Evolutionary conservation across 2,329 filamentous ascomycete species (phyloP).

Genomic region (Cladosporium halotolerans): DNA sequence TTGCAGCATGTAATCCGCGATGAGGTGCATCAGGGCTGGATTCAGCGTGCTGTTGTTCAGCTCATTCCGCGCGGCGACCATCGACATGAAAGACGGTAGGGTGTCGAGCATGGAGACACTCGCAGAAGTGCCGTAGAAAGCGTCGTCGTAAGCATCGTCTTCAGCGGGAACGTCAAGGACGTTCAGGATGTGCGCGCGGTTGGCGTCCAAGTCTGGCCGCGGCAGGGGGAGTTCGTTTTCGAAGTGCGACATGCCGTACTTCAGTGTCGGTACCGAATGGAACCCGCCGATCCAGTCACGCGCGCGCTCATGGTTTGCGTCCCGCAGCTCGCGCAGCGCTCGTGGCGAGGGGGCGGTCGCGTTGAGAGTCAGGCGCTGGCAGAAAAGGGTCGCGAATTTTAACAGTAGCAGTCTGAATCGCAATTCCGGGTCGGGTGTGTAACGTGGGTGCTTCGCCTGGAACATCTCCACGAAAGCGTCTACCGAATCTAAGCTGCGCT

Average conservation of each 20-base stretch:
- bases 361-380: slow-evolving; percentile 34
- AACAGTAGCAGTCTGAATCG: slow-evolving; percentile 45
- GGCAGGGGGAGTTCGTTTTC: slow-evolving; percentile 15
- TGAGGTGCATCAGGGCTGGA: slow-evolving; percentile 40
- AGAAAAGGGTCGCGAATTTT: slow-evolving; percentile 41
- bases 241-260: slow-evolving; percentile 10
- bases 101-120: slow-evolving; percentile 35
- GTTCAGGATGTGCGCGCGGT: slow-evolving; percentile 21
- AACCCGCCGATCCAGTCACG: slow-evolving; percentile 21
- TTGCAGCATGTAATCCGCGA: slow-evolving; percentile 45
- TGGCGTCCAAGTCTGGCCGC: slow-evolving; percentile 16
- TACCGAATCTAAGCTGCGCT: slow-evolving; percentile 16
- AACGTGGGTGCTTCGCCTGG: slow-evolving; percentile 33
- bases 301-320: slow-evolving; percentile 32
- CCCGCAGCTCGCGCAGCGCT: slow-evolving; percentile 32
- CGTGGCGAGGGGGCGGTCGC: slow-evolving; percentile 33
- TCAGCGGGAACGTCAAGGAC: slow-evolving; percentile 19
- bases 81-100: slow-evolving; percentile 42
- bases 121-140: slow-evolving; percentile 31
- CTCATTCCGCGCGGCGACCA: slow-evolving; percentile 37
- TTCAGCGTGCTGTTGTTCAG: slow-evolving; percentile 30
- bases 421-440: slow-evolving; percentile 33
- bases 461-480: slow-evolving; percentile 42
- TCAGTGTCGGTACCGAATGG: slow-evolving; percentile 16
- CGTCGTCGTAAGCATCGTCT: slow-evolving; percentile 20